These are phyloP conservation scores for Oryza coarctata DNA, from an alignment of 176 grass and related monocot genomes.

Conservation along the genomic window DNA sequence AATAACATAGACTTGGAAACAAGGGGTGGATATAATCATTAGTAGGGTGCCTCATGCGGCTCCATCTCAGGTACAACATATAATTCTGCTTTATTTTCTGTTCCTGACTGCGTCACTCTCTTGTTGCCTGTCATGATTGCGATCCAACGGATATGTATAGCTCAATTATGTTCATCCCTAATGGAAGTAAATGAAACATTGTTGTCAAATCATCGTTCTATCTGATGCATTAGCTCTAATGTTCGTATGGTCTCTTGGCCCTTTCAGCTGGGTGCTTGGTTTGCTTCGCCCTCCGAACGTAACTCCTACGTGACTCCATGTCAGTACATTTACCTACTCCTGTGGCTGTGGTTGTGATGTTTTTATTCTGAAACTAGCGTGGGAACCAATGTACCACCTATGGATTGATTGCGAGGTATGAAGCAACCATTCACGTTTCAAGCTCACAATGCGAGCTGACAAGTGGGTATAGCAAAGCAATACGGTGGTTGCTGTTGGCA, in stretches of 20 bases:
- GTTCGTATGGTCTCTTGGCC: constrained; percentile 39
- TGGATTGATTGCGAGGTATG: constrained; percentile 12
- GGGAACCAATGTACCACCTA: neutral
- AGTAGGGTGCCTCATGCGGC: neutral
- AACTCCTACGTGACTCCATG: constrained; percentile 50
- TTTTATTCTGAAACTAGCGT: constrained; percentile 10
- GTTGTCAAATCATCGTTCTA: constrained; percentile 35
- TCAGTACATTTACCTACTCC: constrained; percentile 47
- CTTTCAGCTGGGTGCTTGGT: constrained; percentile 22
- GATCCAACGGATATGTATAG: constrained; percentile 16
- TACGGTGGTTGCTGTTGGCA: constrained; percentile 9
- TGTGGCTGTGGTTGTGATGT: constrained; percentile 15
- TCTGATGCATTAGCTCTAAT: neutral
- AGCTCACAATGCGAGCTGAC: neutral
- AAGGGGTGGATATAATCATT: constrained; percentile 41
- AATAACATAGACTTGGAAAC: constrained; percentile 29
- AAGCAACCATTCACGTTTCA: neutral
- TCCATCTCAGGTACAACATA: constrained; percentile 11
- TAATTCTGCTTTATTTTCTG: constrained; percentile 4
- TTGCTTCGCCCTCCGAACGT: constrained; percentile 42
- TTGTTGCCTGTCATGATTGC: constrained; percentile 2
- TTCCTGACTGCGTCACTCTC: neutral
- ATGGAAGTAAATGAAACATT: constrained; percentile 47
- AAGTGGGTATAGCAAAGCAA: neutral
- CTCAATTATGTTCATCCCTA: neutral